Conservation (phyloP, 1,284 basidiomycete species). For the Laetiporus sulphureus region DNA sequence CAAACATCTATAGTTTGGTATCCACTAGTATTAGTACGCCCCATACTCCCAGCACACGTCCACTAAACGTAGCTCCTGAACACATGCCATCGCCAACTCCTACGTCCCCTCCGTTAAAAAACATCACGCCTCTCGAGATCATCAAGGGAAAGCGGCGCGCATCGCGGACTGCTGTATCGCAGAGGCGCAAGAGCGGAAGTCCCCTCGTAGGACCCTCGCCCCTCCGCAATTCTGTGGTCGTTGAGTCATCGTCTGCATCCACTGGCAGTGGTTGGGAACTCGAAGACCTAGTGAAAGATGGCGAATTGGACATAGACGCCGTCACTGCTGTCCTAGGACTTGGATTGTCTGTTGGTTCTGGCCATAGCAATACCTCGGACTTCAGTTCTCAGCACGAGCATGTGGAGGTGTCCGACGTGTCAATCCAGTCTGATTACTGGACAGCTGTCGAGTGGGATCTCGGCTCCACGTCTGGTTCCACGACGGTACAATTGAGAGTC, state of each 20-base stretch:
- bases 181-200: slow-evolving; percentile 8
- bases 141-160: slow-evolving; percentile 2
- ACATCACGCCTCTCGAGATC: slow-evolving; percentile 1
- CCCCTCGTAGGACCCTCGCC: slow-evolving; percentile 14
- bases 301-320: slow-evolving; percentile 25
- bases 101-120: no score
- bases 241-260: slow-evolving; percentile 2
- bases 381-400: neutral
- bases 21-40: neutral
- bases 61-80: slow-evolving; percentile 11
- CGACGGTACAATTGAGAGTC: slow-evolving; percentile 13
- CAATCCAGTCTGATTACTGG: neutral
- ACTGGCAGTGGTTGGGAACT: slow-evolving; percentile 16
- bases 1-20: slow-evolving; percentile 3
- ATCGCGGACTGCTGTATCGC: neutral
- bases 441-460: slow-evolving; percentile 9
- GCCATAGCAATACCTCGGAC: slow-evolving; percentile 2
- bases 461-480: slow-evolving; percentile 3
- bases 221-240: slow-evolving; percentile 11
- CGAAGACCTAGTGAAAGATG: slow-evolving; percentile 18
- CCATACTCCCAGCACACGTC: slow-evolving; percentile 8
- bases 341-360: slow-evolving; percentile 10
- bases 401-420: neutral
- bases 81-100: no score
- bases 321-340: slow-evolving; percentile 23